Conservation (phyloP, 495 filamentous ascomycete species). For the Bacidia rubella region DNA sequence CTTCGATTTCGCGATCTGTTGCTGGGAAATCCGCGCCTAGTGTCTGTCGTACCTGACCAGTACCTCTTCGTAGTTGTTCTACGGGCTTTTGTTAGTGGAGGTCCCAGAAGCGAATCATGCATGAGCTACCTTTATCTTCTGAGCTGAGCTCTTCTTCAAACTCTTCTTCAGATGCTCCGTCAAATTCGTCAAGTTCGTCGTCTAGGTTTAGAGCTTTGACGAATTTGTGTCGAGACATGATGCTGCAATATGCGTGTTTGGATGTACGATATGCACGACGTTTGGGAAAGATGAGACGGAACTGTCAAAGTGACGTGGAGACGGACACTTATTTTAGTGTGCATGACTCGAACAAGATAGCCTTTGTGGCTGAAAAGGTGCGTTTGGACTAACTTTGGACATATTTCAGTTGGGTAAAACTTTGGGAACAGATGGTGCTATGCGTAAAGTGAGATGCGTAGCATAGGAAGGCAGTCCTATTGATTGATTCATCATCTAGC, state of each 20-base stretch:
- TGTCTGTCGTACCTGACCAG: slow-evolving; percentile 37
- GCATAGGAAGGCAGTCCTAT: no score
- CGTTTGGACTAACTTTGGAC: no score
- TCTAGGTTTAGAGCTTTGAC: slow-evolving; percentile 47
- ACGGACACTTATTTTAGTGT: no score
- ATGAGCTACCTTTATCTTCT: slow-evolving; percentile 42
- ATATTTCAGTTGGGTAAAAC: no score
- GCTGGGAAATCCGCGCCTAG: slow-evolving; percentile 39
- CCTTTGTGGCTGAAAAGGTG: no score
- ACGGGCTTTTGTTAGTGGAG: slow-evolving; percentile 3
- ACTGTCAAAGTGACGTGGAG: no score
- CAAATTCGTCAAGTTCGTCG: slow-evolving; percentile 48
- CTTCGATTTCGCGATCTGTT: slow-evolving; percentile 63
- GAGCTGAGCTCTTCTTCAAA: slow-evolving; percentile 37
- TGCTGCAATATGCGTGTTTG: slow-evolving; percentile 11
- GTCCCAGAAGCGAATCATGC: slow-evolving; percentile 11
- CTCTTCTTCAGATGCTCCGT: slow-evolving; percentile 35
- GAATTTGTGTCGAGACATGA: slow-evolving; percentile 50
- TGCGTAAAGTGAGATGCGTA: no score
- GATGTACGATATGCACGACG: no score
- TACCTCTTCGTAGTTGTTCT: slow-evolving; percentile 45
- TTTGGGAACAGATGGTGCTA: no score
- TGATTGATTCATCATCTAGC: no score
- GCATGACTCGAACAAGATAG: no score
- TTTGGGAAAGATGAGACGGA: no score